phyloP scores from a whole-genome alignment of 495 filamentous ascomycete genomes.

The Penicillium crystallinum region DNA sequence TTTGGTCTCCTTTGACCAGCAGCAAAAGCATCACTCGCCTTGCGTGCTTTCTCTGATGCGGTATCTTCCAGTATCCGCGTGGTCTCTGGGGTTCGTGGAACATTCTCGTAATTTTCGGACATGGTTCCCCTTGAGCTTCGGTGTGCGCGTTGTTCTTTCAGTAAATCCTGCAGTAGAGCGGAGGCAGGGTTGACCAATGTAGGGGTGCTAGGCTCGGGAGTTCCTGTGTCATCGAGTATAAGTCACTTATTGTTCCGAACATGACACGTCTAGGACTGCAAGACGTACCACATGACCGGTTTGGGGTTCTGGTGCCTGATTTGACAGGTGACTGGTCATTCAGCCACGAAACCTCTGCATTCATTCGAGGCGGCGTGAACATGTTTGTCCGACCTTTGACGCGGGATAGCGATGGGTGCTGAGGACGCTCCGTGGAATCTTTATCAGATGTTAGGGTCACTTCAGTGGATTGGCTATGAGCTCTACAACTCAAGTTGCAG shows the following conservation, averaged over 20 bases:
- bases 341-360: conserved; percentile 32
- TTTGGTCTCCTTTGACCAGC: conserved; percentile 30
- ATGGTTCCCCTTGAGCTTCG: conserved; percentile 28
- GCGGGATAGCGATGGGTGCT: conserved; percentile 33
- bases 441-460: conserved; percentile 3
- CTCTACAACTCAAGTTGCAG: background rate
- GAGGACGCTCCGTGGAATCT: conserved; percentile 25
- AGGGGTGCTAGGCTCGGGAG: conserved; percentile 24
- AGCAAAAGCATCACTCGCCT: conserved; percentile 20
- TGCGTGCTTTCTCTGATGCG: conserved; percentile 33
- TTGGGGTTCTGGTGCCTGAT: conserved; percentile 20
- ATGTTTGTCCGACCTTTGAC: conserved; percentile 35
- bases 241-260: background rate
- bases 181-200: conserved; percentile 43
- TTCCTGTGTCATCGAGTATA: conserved; percentile 17
- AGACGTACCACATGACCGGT: conserved; percentile 15
- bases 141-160: conserved; percentile 45
- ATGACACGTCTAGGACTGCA: background rate
- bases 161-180: conserved; percentile 39
- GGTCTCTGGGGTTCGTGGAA: conserved; percentile 29
- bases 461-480: background rate
- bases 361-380: conserved; percentile 32
- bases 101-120: conserved; percentile 23
- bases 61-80: conserved; percentile 29
- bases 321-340: conserved; percentile 29